A percentile compares a stretch with the other conserved stretches of the same genome.
phyloP scores from a whole-genome alignment of 176 grass and related monocot species.

The Thalia dealbata region DNA sequence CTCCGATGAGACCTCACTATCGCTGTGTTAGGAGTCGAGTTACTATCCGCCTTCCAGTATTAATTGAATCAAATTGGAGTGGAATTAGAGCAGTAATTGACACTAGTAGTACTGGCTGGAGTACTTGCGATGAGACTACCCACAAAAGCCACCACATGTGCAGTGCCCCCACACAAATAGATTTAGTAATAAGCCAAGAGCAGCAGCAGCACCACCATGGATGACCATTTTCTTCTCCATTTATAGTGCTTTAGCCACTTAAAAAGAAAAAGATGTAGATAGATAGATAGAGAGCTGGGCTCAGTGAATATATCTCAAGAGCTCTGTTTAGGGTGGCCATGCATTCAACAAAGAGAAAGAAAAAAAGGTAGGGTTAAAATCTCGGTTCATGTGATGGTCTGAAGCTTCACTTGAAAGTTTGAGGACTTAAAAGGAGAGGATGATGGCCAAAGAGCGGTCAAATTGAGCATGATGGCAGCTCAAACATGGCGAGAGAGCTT shows the following conservation, averaged over 20 bases:
- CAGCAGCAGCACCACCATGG: too few relatives aligned
- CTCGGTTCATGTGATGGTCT: too few relatives aligned
- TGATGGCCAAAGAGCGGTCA: conserved; percentile 20
- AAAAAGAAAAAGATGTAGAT: not conserved
- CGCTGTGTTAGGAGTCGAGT: too few relatives aligned
- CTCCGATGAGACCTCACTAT: too few relatives aligned
- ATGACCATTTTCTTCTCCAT: not conserved
- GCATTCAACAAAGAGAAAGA: not conserved
- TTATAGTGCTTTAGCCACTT: conserved; percentile 2
- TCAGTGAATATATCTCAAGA: not conserved
- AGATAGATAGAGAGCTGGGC: not conserved
- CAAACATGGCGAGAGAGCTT: not conserved
- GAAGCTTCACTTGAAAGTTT: conserved; percentile 7
- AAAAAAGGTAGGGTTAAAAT: not conserved
- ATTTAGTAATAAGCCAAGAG: too few relatives aligned
- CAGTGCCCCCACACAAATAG: too few relatives aligned
- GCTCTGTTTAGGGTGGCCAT: not conserved
- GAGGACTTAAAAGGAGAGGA: conserved; percentile 18
- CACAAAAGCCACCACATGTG: too few relatives aligned
- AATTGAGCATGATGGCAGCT: not conserved
- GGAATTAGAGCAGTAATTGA: too few relatives aligned
- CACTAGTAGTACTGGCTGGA: too few relatives aligned
- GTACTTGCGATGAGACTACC: too few relatives aligned
- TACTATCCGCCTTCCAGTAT: too few relatives aligned
- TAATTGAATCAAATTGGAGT: too few relatives aligned